These are phyloP conservation scores for Trichocladium antarcticum DNA, from an alignment of 495 filamentous ascomycete species.

Conservation along the genomic window DNA sequence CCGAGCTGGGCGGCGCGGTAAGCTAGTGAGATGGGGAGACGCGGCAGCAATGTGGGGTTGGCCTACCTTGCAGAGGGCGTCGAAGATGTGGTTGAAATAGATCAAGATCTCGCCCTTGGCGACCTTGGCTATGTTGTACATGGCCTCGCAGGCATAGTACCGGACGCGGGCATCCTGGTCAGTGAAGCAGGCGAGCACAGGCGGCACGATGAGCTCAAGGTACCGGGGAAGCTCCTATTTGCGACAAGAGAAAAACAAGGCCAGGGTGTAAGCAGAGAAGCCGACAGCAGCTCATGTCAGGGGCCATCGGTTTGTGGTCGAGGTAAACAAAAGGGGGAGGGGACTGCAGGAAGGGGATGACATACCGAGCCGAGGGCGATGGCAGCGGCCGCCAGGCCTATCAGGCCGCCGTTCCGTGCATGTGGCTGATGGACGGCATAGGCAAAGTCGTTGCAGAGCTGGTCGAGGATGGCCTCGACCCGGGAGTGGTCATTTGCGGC, in stretches of 20 bases:
- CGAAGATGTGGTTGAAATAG: constrained; percentile 98
- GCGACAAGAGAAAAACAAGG: not conserved
- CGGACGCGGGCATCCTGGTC: constrained; percentile 97
- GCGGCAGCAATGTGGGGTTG: not conserved
- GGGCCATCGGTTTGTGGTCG: too few relatives aligned
- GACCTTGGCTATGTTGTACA: constrained; percentile 99
- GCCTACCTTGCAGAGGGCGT: constrained; percentile 83
- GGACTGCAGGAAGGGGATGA: constrained; percentile 12
- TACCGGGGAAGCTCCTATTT: constrained; percentile 75
- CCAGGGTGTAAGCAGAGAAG: constrained; percentile 10
- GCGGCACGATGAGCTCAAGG: constrained; percentile 84
- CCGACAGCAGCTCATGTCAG: not conserved
- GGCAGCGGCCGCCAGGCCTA: constrained; percentile 89
- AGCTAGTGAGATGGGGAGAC: constrained; percentile 4
- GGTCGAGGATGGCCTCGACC: constrained; percentile 78
- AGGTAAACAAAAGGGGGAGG: not conserved
- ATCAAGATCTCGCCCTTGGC: constrained; percentile 93
- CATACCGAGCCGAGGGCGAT: constrained; percentile 89
- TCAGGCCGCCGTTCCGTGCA: constrained; percentile 91
- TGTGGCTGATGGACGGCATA: constrained; percentile 97
- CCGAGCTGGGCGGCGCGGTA: constrained; percentile 58
- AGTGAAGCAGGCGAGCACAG: constrained; percentile 95
- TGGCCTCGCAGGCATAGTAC: constrained; percentile 99
- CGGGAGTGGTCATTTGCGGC: constrained; percentile 62
- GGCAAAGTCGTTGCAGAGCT: constrained; percentile 95